These are phyloP conservation scores for Parascedosporium putredinis DNA, from an alignment of 2,329 filamentous ascomycete species.

Conservation along the genomic window DNA sequence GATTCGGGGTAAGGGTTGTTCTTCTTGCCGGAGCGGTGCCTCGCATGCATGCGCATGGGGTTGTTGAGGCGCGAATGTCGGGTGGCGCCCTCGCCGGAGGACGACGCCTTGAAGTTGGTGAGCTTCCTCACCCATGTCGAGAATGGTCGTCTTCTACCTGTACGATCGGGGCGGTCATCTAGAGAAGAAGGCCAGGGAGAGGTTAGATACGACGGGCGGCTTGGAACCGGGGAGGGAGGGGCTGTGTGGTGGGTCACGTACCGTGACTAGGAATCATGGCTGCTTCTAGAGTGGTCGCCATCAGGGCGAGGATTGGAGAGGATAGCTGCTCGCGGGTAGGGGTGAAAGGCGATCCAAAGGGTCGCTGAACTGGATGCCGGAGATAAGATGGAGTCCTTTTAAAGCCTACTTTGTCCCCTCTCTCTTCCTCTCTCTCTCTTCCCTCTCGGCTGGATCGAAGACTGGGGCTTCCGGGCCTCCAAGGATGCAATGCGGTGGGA, in stretches of 20 bases:
- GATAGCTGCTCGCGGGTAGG: too few relatives aligned
- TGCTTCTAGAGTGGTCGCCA: slow-evolving; percentile 17
- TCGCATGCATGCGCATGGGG: slow-evolving; percentile 11
- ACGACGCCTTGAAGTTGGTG: slow-evolving; percentile 62
- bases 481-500: background rate
- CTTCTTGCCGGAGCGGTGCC: slow-evolving; percentile 46
- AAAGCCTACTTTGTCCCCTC: too few relatives aligned
- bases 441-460: too few relatives aligned
- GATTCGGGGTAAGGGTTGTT: slow-evolving; percentile 93
- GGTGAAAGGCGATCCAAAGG: too few relatives aligned
- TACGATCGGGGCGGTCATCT: slow-evolving; percentile 10
- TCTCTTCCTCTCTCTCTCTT: too few relatives aligned
- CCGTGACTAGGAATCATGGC: slow-evolving; percentile 14
- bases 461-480: too few relatives aligned
- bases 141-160: slow-evolving; percentile 66
- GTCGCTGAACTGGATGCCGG: too few relatives aligned
- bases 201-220: background rate
- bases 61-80: slow-evolving; percentile 9
- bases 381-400: too few relatives aligned
- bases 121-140: slow-evolving; percentile 91
- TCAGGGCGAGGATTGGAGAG: slow-evolving; percentile 10
- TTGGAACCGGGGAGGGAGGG: background rate
- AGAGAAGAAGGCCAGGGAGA: too few relatives aligned
- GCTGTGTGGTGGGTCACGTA: too few relatives aligned
- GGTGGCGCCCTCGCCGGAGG: slow-evolving; percentile 3